phyloP scores from a whole-genome alignment of 768 basidiomycete species.

The Rhizopogon rudus region DNA sequence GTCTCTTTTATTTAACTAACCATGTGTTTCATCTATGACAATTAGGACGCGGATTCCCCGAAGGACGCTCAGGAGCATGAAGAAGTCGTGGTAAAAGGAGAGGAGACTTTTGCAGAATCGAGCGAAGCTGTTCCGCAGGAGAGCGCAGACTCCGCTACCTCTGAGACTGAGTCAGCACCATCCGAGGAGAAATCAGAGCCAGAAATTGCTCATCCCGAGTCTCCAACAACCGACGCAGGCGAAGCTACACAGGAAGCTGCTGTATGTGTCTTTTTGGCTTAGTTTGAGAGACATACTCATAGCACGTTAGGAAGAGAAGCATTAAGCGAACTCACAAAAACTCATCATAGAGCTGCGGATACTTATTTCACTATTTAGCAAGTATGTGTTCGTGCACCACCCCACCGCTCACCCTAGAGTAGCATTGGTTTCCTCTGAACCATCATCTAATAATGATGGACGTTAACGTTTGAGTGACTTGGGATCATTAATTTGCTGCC shows the following conservation, averaged over 20 bases:
- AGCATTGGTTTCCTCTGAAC: background rate
- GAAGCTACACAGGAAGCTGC: background rate
- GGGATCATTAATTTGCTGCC: background rate
- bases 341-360: background rate
- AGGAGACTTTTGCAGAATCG: background rate
- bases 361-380: slow-evolving; percentile 1
- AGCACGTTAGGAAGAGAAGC: background rate
- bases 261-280: background rate
- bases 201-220: background rate
- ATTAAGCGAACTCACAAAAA: background rate
- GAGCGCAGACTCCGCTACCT: background rate
- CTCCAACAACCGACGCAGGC: background rate
- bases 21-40: slow-evolving; percentile 1
- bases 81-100: slow-evolving; percentile 10
- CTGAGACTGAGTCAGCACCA: background rate
- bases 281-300: background rate
- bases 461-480: background rate
- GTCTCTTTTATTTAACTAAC: background rate
- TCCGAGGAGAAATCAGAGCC: background rate
- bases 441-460: background rate
- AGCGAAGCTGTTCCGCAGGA: background rate
- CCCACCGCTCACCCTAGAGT: background rate
- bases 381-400: background rate
- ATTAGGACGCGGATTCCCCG: slow-evolving; percentile 26
- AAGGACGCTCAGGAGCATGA: slow-evolving; percentile 25